Percentiles rank a stretch among this genome's conserved stretches.
Evolutionary conservation across 768 basidiomycete species (phyloP).

Genomic region (Tulasnella sp.): DNA sequence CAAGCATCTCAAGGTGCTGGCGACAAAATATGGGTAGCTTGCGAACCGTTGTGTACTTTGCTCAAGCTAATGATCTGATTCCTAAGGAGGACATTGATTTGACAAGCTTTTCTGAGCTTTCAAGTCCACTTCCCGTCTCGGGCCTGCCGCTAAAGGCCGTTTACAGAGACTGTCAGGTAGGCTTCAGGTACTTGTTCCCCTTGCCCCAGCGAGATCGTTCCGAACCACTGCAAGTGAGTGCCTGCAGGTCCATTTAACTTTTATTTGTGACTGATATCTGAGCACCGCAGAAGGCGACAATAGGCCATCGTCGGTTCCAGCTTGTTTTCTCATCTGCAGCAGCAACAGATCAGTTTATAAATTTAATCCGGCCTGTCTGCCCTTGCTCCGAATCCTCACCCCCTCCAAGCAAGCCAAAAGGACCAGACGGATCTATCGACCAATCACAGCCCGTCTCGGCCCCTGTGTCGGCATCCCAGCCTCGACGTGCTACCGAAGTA

Average conservation of each 20-base stretch:
- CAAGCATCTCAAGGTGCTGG: background rate
- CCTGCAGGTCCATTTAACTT: background rate
- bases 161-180: slow-evolving; percentile 58
- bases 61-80: background rate
- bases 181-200: slow-evolving; percentile 54
- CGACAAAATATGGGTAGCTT: background rate
- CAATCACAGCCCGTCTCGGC: background rate
- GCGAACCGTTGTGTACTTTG: background rate
- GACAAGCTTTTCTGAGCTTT: slow-evolving; percentile 46
- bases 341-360: slow-evolving; percentile 45
- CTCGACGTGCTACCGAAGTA: background rate
- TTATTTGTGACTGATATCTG: background rate
- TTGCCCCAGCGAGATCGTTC: background rate
- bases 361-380: slow-evolving; percentile 51
- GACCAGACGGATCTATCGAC: background rate
- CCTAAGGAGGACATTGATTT: slow-evolving; percentile 67
- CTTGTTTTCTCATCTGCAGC: slow-evolving; percentile 45
- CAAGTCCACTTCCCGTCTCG: slow-evolving; percentile 31
- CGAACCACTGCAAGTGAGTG: background rate
- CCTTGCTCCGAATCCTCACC: slow-evolving; percentile 51
- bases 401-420: slow-evolving; percentile 13
- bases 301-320: slow-evolving; percentile 68
- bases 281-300: slow-evolving; percentile 11
- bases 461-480: background rate
- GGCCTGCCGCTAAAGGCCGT: slow-evolving; percentile 69